phyloP scores from a whole-genome alignment of 2,329 filamentous ascomycete genomes.

The Penicillium sp. region DNA sequence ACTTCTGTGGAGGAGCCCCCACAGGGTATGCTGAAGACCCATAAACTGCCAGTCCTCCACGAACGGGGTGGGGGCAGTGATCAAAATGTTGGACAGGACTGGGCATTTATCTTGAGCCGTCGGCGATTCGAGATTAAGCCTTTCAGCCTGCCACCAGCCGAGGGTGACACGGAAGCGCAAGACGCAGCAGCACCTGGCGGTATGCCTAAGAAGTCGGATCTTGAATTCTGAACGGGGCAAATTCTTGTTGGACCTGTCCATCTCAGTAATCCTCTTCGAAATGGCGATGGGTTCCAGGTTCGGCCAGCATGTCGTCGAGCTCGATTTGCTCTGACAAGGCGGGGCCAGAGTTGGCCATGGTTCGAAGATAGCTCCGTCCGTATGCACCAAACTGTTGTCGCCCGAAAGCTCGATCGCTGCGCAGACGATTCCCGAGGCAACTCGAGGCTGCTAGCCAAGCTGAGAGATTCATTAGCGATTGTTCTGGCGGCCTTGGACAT shows the following conservation, averaged over 20 bases:
- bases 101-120: slow-evolving; percentile 83
- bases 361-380: slow-evolving; percentile 51
- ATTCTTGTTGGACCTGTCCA: slow-evolving; percentile 1
- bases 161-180: slow-evolving; percentile 63
- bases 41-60: slow-evolving; percentile 75
- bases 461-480: slow-evolving; percentile 21
- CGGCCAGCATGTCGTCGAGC: slow-evolving; percentile 54
- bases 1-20: slow-evolving; percentile 64
- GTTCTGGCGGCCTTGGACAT: not conserved
- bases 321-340: slow-evolving; percentile 58
- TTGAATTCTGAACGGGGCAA: slow-evolving; percentile 55
- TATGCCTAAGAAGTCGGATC: slow-evolving; percentile 58
- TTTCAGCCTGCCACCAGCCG: slow-evolving; percentile 81
- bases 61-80: slow-evolving; percentile 79
- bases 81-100: slow-evolving; percentile 68
- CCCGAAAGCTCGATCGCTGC: slow-evolving; percentile 41
- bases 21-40: slow-evolving; percentile 79
- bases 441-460: slow-evolving; percentile 51
- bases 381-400: slow-evolving; percentile 45
- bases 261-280: slow-evolving; percentile 30
- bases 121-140: slow-evolving; percentile 79
- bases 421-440: slow-evolving; percentile 50
- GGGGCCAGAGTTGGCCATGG: slow-evolving; percentile 49
- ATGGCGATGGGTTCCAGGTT: slow-evolving; percentile 26
- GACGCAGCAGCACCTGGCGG: slow-evolving; percentile 39